Evolutionary conservation across 2,329 filamentous ascomycete species (phyloP).

Genomic region (Claviceps purpurea): DNA sequence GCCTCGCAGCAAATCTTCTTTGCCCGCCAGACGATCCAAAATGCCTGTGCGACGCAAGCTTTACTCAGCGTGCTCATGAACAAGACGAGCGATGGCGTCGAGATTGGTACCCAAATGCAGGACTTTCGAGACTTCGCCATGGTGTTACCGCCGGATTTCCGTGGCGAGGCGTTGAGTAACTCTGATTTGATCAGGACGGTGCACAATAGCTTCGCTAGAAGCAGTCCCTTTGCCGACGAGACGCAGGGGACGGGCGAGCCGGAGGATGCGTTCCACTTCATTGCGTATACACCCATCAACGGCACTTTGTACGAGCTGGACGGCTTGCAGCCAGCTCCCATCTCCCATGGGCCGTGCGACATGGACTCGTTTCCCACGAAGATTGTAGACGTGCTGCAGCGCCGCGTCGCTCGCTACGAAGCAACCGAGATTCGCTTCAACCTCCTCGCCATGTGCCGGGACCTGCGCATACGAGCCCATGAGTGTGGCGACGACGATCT

Average conservation of each 20-base stretch:
- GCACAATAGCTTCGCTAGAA: conserved; percentile 82
- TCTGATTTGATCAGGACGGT: conserved; percentile 59
- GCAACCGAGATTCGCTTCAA: conserved; percentile 88
- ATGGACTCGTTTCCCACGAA: conserved; percentile 60
- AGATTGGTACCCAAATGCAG: conserved; percentile 56
- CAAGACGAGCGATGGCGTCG: conserved; percentile 51
- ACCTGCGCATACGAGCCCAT: conserved; percentile 61
- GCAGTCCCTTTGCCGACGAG: conserved; percentile 87
- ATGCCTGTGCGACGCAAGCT: conserved; percentile 94
- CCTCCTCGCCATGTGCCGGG: conserved; percentile 79
- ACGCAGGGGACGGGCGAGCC: conserved; percentile 53
- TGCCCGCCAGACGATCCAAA: conserved; percentile 93
- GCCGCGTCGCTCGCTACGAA: conserved; percentile 74
- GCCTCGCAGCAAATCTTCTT: conserved; percentile 78
- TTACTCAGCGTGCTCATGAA: conserved; percentile 86
- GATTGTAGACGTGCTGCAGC: conserved; percentile 76
- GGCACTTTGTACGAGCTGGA: conserved; percentile 86
- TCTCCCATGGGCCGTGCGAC: conserved; percentile 67
- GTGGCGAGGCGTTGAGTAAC: conserved; percentile 48
- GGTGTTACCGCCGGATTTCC: conserved; percentile 62
- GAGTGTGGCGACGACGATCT: conserved; percentile 74
- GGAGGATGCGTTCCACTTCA: conserved; percentile 94
- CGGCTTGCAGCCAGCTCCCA: conserved; percentile 83
- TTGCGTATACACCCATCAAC: conserved; percentile 78
- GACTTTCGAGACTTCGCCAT: conserved; percentile 84